These are phyloP conservation scores for Chalciporus sp. DNA, from an alignment of 1,284 basidiomycete genomes.

Conservation along the genomic window DNA sequence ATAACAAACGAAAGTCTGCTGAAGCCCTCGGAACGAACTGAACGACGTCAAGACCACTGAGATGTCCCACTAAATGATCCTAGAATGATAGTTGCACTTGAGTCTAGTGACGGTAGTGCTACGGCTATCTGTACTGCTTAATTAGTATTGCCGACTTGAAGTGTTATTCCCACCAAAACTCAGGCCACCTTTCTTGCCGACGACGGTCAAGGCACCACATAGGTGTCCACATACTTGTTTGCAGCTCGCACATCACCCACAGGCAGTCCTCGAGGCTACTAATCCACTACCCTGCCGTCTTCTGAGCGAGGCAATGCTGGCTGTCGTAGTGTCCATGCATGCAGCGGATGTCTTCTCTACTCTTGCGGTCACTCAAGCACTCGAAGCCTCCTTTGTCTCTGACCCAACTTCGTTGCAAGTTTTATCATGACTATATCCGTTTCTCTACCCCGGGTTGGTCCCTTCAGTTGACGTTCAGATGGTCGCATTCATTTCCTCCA, in stretches of 20 bases:
- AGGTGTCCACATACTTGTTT: no score
- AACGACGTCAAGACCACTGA: neutral
- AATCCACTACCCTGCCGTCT: constrained; percentile 2
- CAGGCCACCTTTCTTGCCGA: neutral
- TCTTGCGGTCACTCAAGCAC: constrained; percentile 21
- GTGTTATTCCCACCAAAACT: constrained; percentile 23
- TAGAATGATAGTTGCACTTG: neutral
- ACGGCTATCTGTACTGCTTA: no score
- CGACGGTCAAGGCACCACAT: neutral
- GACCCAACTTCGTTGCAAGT: constrained; percentile 11
- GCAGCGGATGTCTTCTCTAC: constrained; percentile 32
- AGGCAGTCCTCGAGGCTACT: constrained; percentile 14
- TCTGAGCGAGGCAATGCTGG: constrained; percentile 31
- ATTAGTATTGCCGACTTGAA: no score
- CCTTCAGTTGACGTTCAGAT: neutral
- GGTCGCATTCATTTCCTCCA: constrained; percentile 18
- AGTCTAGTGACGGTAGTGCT: no score
- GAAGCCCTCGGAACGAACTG: constrained; percentile 1
- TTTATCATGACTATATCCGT: constrained; percentile 73
- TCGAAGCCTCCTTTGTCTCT: constrained; percentile 11
- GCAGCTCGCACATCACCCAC: neutral
- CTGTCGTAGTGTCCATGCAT: constrained; percentile 27
- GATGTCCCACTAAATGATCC: neutral
- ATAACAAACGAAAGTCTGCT: constrained; percentile 38
- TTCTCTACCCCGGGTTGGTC: constrained; percentile 55